These are phyloP conservation scores for Pisolithus microcarpus DNA, from an alignment of 768 basidiomycete genomes.

Conservation along the genomic window DNA sequence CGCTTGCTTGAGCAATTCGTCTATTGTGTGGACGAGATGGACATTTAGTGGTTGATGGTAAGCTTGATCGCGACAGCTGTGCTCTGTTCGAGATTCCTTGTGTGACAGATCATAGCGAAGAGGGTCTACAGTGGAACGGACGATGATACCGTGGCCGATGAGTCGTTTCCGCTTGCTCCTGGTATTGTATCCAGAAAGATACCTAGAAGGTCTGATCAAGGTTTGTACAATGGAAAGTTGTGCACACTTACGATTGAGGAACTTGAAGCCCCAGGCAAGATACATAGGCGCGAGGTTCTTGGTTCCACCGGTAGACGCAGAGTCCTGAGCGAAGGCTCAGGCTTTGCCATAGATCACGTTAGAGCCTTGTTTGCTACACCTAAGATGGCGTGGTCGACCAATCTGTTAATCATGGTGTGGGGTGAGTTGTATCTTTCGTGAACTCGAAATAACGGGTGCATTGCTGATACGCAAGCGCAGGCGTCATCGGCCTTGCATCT, in stretches of 20 bases:
- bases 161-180: no score
- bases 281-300: constrained; percentile 5
- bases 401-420: constrained; percentile 43
- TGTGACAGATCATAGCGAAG: no score
- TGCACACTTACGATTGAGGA: constrained; percentile 39
- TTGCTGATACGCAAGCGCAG: constrained; percentile 25
- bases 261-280: constrained; percentile 29
- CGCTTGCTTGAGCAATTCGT: no score
- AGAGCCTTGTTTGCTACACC: constrained; percentile 55
- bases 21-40: no score
- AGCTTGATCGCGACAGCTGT: no score
- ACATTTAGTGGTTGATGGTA: no score
- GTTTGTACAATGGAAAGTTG: constrained; percentile 40
- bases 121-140: no score
- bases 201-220: no score
- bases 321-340: constrained; percentile 36
- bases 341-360: constrained; percentile 38
- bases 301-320: constrained; percentile 10
- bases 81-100: no score
- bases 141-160: no score
- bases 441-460: background rate
- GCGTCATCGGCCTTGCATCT: constrained; percentile 72
- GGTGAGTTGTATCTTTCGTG: constrained; percentile 23
- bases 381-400: constrained; percentile 61
- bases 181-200: no score